Evolutionary conservation across 2,329 filamentous ascomycete genomes (phyloP), one percentile per base, ranked within the genome.

Genomic region (Xylariales sp.): DNA sequence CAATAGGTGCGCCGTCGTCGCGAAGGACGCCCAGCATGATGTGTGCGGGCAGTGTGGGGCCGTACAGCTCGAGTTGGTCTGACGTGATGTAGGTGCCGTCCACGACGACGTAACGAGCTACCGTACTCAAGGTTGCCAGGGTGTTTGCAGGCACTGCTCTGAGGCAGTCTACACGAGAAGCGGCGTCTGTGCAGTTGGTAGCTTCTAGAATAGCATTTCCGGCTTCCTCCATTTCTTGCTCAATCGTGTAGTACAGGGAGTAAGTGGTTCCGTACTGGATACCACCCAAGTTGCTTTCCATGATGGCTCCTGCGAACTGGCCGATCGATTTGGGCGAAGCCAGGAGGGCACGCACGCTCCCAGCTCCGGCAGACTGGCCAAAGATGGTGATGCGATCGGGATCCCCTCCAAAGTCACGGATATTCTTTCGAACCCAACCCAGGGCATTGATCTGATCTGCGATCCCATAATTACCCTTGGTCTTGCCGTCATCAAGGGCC

Each of bases 1-100:
- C 65, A 45, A 79, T 73, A 0, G 76, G 71, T 1, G 70, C 70
- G 12, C 74, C 76, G 45, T 81, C 77, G 40, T 81, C 65, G 32
- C 61, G 64, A 4, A 66, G 69, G 30, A 63, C 68, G 37, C 76
- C 76, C 53, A 78, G 77, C 49, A 82, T 72, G 11, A 80, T 63
- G 14, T 68, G 66, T 17, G 78, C 60, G 16, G 74, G 64, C 0
- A 74, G 65, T 1, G 63, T 65, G 6, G 63, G 65, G 41, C 63
- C 52, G 15, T 67, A 58, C 18, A 79, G 64, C 24, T 69, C 55
- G 5, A 72, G 60, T 6, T 70, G 66, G 45, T 70, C 63, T 3
- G 59, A 60, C 40, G 53, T 61, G 42, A 81, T 67, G 40, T 74
- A 76, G 7, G 61, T 70, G 18, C 75, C 76, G 42, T 82, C 78